phyloP scores from a whole-genome alignment of 306 rosid species.

The Canavalia gladiata region DNA sequence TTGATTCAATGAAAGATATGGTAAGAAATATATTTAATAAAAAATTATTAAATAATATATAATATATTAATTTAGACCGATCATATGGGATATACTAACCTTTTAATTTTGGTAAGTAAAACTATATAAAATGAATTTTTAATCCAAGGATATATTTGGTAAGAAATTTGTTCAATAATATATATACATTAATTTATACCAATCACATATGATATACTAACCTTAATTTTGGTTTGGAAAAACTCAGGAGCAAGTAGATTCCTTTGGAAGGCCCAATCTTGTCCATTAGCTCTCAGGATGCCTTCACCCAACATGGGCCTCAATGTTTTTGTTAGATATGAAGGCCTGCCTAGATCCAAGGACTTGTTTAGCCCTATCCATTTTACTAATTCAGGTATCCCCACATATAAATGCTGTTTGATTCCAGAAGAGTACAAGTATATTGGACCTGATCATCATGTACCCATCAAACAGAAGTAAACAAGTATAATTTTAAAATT shows the following conservation, averaged over 20 bases:
- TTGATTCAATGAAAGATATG: no score
- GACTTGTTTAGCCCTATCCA: constrained; percentile 33
- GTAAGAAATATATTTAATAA: no score
- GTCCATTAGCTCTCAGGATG: constrained; percentile 46
- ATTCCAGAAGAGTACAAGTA: constrained; percentile 51
- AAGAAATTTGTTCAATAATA: no score
- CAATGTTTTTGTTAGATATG: constrained; percentile 38
- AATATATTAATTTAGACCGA: no score
- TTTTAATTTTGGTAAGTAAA: no score
- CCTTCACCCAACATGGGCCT: constrained; percentile 50
- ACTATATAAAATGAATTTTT: no score
- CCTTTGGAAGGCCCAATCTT: constrained; percentile 46
- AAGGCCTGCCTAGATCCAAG: constrained; percentile 47
- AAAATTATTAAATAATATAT: no score
- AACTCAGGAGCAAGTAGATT: constrained; percentile 56
- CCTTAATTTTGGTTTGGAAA: constrained; percentile 55
- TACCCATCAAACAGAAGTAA: neutral
- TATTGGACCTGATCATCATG: constrained; percentile 42
- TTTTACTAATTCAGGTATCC: constrained; percentile 38
- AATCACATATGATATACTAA: neutral
- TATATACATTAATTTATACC: no score
- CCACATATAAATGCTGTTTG: constrained; percentile 51
- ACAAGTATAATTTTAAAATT: no score
- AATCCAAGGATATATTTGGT: no score
- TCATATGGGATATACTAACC: no score